Evolutionary conservation across 176 grass and related monocot genomes (phyloP), one percentile per base, ranked within the genome.

Genomic region (Aegilops speltoides): DNA sequence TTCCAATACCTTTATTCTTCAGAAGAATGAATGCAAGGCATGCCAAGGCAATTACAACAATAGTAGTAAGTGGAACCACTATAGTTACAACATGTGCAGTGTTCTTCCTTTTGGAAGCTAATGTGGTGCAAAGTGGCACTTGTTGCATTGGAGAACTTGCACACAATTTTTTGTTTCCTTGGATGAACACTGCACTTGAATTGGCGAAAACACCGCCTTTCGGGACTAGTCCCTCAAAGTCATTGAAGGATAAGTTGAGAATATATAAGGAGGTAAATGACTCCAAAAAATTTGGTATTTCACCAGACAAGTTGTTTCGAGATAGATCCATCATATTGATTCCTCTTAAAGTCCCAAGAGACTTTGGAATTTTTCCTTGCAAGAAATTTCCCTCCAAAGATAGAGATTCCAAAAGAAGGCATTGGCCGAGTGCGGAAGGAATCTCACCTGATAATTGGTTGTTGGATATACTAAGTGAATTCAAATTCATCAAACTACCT

Each of bases 91-190:
- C 20, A 72, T 72, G n/a, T 3, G 5, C 0, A 0, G 10, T 23
- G 0, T 72, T 41, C 68, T 72, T 72, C 10, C 0, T 41, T 41
- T 14, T 72, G 32, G 10, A 23, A 41, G 10, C 22, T 7, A 14
- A 41, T 41, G 68, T 11, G 12, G 20, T 11, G 20, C 68, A 71
- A 12, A 72, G 68, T 24, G 68, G 68, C 6, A 72, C 20, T 14
- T 41, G 10, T 24, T 41, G 0, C 68, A 72, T 41, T 41, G 68
- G 68, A 72, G 36, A 72, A 23, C 68, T 72, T 24, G 68, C 20
- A 72, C 68, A 72, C 12, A 72, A 24, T 3, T 72, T 72, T 41
- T n/a, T 40, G 68, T 72, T 72, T 72, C 68, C 68, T 72, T 72
- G 36, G 20, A 72, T 41, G 22, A n/a, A 72, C 4, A 72, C 0